Base-by-base conservation (phyloP, 2,329 filamentous ascomycete genomes). In the Xylariaceae sp. region DNA sequence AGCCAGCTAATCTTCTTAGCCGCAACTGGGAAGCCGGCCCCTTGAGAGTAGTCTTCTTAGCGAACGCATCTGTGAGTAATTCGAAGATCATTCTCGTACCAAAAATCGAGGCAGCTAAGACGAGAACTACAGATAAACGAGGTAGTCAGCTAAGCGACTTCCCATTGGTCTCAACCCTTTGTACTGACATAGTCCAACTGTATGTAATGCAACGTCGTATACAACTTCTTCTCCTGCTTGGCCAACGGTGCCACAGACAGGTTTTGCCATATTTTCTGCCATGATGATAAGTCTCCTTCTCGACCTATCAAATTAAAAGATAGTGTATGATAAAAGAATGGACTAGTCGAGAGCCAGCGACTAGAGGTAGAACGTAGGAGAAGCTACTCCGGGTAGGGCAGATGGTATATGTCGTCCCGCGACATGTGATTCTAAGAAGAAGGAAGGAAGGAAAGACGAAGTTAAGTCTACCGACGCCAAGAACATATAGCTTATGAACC, bases 1-100 rank as follows among this genome's bases (percentile, higher is more conserved):
- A 87, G 73, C 79, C 81, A 83, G 52, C 73, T 80, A 64, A 86
- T 73, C 70, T 84, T 86, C 72, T 81, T 82, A 3, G 79, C 79
- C 3, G 77, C 74, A 6, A 83, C 80, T 4, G 81, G 81, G 55
- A 83, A 83, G 2, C 80, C 81, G 61, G 78, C 79, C 24, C 80
- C 77, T 56, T 6, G 73, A 56, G 14, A 46, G n/a, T 37, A 12
- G 8, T 36, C 8, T 21, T 51, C 28, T 66, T 48, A 66, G 60
- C 41, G n/a, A 54, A 56, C 3, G 14, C 11, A n/a, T 24, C 11
- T 26, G 4, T 29, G n/a, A 3, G 6, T 14, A 21, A 5, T 23
- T 16, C 21, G 8, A 14, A 21, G 17, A 7, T 3, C 5, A 34
- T 55, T 17, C 1, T 33, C 26, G 19, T 71, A 73, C 73, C 77